phyloP scores from a whole-genome alignment of 2,329 filamentous ascomycete species.

The Colletotrichum phormii region DNA sequence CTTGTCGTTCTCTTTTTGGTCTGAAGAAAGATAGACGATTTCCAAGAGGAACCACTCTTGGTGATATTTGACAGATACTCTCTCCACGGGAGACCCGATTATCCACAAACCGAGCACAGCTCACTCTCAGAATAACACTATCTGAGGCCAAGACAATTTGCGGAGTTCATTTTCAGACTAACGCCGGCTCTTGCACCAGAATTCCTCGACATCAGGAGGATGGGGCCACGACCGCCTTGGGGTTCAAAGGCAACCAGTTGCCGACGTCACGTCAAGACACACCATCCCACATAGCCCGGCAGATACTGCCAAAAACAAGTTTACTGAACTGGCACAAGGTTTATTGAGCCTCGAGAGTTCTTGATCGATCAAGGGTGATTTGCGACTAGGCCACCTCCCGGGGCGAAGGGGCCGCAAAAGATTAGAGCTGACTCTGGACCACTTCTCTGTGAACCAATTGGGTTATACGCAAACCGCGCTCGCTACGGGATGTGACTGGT shows the following conservation, averaged over 20 bases:
- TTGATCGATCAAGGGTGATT: too few species aligned
- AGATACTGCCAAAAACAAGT: constrained; percentile 13
- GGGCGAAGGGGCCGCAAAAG: neutral
- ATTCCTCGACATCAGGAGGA: neutral
- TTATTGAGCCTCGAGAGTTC: too few species aligned
- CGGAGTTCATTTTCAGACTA: constrained; percentile 1
- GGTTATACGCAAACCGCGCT: neutral
- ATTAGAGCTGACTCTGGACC: neutral
- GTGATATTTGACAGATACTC: too few species aligned
- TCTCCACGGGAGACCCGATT: too few species aligned
- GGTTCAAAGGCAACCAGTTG: neutral
- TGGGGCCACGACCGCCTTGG: too few species aligned
- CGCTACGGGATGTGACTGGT: constrained; percentile 1
- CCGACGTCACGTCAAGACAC: neutral
- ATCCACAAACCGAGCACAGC: too few species aligned
- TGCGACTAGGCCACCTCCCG: too few species aligned
- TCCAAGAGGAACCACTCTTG: too few species aligned
- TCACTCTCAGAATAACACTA: too few species aligned
- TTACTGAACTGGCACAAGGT: neutral
- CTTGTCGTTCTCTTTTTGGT: too few species aligned
- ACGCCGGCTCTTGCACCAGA: neutral
- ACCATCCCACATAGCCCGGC: neutral
- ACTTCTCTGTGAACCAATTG: neutral
- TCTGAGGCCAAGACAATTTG: too few species aligned
- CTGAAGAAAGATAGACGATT: too few species aligned